phyloP scores from a whole-genome alignment of 176 grass and related monocot species.

The Avena sativa region DNA sequence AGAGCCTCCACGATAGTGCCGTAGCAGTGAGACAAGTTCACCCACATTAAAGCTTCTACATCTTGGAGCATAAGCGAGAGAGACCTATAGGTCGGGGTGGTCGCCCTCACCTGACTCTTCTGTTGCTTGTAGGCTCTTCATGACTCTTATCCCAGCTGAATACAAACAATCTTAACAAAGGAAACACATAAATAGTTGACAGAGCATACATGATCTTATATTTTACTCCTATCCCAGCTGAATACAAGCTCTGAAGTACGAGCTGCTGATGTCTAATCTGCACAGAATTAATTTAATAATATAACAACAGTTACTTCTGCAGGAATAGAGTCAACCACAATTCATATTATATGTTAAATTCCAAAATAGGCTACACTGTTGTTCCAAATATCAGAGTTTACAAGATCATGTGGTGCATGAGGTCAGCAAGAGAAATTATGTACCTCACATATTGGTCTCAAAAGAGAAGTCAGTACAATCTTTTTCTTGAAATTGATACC shows the following conservation, averaged over 20 bases:
- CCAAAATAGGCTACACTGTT: neutral
- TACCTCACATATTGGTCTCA: slow-evolving; percentile 65
- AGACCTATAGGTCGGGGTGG: too few relatives aligned
- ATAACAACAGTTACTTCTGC: slow-evolving; percentile 13
- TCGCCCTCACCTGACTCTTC: too few relatives aligned
- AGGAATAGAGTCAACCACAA: neutral
- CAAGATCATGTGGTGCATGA: neutral
- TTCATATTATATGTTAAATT: slow-evolving; percentile 13
- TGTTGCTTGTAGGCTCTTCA: too few relatives aligned
- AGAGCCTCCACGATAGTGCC: too few relatives aligned
- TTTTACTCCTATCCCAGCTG: slow-evolving; percentile 62
- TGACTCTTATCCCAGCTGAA: slow-evolving; percentile 37
- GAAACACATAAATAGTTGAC: slow-evolving; percentile 81
- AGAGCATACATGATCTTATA: slow-evolving; percentile 80
- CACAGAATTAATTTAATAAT: neutral
- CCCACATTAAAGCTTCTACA: too few relatives aligned
- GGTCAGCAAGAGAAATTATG: slow-evolving; percentile 23
- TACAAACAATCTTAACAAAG: slow-evolving; percentile 83
- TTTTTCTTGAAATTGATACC: slow-evolving; percentile 88
- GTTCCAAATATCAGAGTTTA: slow-evolving; percentile 24
- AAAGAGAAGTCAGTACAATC: slow-evolving; percentile 75
- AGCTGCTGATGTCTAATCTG: slow-evolving; percentile 65
- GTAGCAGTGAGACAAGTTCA: too few relatives aligned
- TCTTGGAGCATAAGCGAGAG: too few relatives aligned
- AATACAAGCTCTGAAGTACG: slow-evolving; percentile 73